Percentiles rank a stretch among this genome's conserved stretches.
Conservation (phyloP, 2,329 filamentous ascomycete species). For the Ophiostoma pallidulum region DNA sequence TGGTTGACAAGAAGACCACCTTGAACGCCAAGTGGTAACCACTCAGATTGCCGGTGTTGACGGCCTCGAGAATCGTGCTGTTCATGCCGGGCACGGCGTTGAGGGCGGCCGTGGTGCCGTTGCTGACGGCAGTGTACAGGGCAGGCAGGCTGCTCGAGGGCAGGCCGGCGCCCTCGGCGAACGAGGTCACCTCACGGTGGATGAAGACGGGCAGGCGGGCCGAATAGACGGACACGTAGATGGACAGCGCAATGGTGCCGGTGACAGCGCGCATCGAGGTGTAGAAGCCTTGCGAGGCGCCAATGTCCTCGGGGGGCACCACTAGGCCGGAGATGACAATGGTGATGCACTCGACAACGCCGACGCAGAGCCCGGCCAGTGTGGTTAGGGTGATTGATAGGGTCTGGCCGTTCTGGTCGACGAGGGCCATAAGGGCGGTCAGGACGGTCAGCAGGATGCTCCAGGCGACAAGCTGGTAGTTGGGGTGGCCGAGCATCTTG, state of each 20-base stretch:
- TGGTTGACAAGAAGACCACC: not conserved
- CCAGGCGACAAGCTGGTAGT: slow-evolving; percentile 7
- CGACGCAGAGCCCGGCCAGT: not conserved
- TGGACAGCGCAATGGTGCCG: slow-evolving; percentile 3
- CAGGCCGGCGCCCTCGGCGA: not conserved
- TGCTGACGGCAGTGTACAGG: slow-evolving; percentile 1
- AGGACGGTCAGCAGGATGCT: not conserved
- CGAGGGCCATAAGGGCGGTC: slow-evolving; percentile 5
- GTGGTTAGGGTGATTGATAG: slow-evolving; percentile 5
- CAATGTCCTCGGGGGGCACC: slow-evolving; percentile 9
- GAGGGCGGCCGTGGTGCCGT: slow-evolving; percentile 5
- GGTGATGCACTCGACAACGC: slow-evolving; percentile 7
- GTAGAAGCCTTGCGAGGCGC: slow-evolving; percentile 4
- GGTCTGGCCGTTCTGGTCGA: slow-evolving; percentile 1
- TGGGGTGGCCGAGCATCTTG: slow-evolving; percentile 4
- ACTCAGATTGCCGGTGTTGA: not conserved
- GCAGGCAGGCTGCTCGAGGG: not conserved
- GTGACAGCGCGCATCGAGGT: slow-evolving; percentile 5
- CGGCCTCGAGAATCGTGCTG: not conserved
- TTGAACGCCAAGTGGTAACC: slow-evolving; percentile 6
- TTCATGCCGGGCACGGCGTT: slow-evolving; percentile 8
- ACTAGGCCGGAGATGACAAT: slow-evolving; percentile 8
- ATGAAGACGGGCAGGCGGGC: slow-evolving; percentile 4
- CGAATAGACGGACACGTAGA: slow-evolving; percentile 10
- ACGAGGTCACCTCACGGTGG: not conserved